Evolutionary conservation across 352 stramenopile species (phyloP).

Genomic region (Phytophthora hibernalis): DNA sequence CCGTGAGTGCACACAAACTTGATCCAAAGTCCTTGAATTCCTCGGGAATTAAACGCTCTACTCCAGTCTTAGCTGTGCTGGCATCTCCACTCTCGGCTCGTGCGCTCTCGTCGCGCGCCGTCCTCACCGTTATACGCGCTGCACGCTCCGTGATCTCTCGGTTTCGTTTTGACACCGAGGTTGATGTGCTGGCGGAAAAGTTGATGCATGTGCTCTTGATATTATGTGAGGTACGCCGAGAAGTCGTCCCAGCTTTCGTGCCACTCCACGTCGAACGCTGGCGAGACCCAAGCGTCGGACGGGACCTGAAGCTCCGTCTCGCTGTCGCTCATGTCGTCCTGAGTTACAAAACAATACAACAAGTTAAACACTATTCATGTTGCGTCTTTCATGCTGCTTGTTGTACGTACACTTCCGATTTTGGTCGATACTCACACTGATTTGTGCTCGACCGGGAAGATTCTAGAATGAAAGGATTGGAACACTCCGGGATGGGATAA

Average conservation of each 20-base stretch:
- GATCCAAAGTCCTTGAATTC: conserved; percentile 18
- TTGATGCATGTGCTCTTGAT: conserved; percentile 2
- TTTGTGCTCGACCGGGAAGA: neutral
- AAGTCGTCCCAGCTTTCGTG: too few species aligned
- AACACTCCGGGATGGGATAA: neutral
- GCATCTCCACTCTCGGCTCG: too few species aligned
- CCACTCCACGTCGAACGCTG: too few species aligned
- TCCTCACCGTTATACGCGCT: too few species aligned
- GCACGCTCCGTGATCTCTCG: too few species aligned
- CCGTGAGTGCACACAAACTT: conserved; percentile 17
- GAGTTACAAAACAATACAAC: neutral
- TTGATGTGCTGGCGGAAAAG: conserved; percentile 6
- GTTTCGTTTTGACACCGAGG: neutral
- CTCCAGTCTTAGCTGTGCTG: neutral
- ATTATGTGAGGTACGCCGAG: too few species aligned
- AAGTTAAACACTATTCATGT: neutral
- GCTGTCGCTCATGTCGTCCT: conserved; percentile 5
- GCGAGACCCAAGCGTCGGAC: neutral
- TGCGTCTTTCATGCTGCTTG: too few species aligned
- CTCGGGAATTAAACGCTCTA: neutral
- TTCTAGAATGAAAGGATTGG: conserved; percentile 2
- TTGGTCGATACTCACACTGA: too few species aligned
- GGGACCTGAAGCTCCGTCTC: conserved; percentile 7
- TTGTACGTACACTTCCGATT: too few species aligned
- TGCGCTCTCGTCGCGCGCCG: too few species aligned